Percentiles rank a stretch among this genome's conserved stretches.
Evolutionary conservation across 805 yeast genomes (phyloP).

Genomic region (Wickerhamomyces subpelliculosus): DNA sequence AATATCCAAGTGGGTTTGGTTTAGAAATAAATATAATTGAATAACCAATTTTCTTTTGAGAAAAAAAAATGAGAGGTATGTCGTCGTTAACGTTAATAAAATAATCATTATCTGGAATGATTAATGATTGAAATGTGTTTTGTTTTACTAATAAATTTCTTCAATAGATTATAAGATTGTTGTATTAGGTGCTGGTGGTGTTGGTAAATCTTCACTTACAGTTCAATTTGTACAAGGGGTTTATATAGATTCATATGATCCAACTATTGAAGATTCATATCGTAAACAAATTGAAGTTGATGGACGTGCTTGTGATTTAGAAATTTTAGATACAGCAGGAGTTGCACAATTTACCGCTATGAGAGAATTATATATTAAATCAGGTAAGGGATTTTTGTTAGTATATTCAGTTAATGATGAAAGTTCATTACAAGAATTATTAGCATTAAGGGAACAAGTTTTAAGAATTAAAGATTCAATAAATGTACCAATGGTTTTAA

Average conservation of each 20-base stretch:
- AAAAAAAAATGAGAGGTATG: conserved; percentile 10
- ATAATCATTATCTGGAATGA: no score
- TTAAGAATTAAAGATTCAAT: conserved; percentile 70
- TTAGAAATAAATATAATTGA: no score
- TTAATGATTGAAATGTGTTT: no score
- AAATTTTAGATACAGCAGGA: conserved; percentile 89
- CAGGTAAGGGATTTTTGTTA: conserved; percentile 84
- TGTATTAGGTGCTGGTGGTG: conserved; percentile 95
- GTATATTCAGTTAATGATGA: conserved; percentile 81
- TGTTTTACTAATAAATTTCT: no score
- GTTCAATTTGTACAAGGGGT: conserved; percentile 90
- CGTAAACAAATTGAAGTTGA: conserved; percentile 84
- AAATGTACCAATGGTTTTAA: conserved; percentile 80
- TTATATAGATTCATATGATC: conserved; percentile 88
- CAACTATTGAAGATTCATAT: conserved; percentile 95
- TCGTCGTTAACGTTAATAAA: not conserved
- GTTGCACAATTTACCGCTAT: conserved; percentile 93
- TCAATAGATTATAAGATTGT: conserved; percentile 74
- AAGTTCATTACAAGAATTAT: conserved; percentile 68
- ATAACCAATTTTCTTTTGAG: no score
- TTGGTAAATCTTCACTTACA: conserved; percentile 90
- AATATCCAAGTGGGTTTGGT: no score
- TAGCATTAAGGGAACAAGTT: conserved; percentile 78
- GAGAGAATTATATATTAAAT: conserved; percentile 82
- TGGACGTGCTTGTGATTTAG: conserved; percentile 79